These are phyloP conservation scores for Lasiodiplodia citricola DNA, from an alignment of 2,329 filamentous ascomycete species.

Conservation along the genomic window DNA sequence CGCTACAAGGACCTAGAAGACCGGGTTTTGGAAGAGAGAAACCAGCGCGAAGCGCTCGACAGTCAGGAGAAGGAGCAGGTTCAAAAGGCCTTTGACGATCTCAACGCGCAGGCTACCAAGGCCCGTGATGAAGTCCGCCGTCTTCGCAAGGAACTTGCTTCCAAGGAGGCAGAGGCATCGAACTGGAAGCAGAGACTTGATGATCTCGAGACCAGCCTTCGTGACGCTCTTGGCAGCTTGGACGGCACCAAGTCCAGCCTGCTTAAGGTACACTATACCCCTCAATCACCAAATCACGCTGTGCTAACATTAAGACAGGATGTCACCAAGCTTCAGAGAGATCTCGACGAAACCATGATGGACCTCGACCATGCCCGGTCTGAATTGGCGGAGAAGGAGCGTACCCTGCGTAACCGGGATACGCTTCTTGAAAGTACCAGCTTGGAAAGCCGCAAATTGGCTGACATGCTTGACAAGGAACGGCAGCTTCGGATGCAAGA, in stretches of 20 bases:
- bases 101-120: constrained; percentile 80
- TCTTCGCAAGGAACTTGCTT: constrained; percentile 81
- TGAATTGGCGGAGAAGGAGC: constrained; percentile 86
- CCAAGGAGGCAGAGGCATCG: constrained; percentile 84
- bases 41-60: constrained; percentile 85
- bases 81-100: constrained; percentile 89
- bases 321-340: constrained; percentile 84
- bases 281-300: not conserved
- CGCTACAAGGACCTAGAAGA: constrained; percentile 59
- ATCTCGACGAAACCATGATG: constrained; percentile 81
- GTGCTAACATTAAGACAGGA: constrained; percentile 56
- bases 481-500: constrained; percentile 83
- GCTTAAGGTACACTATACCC: constrained; percentile 65
- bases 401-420: constrained; percentile 87
- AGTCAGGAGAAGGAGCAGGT: constrained; percentile 93
- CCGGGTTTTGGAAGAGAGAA: constrained; percentile 77
- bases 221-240: constrained; percentile 85
- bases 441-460: constrained; percentile 82
- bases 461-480: constrained; percentile 90
- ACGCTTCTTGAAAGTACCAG: constrained; percentile 85
- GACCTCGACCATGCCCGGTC: constrained; percentile 81
- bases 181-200: constrained; percentile 91
- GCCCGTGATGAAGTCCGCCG: constrained; percentile 86
- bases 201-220: constrained; percentile 86
- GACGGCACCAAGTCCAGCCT: constrained; percentile 85